Conservation (phyloP, 1,284 basidiomycete genomes). For the Rhodotorula sp. region DNA sequence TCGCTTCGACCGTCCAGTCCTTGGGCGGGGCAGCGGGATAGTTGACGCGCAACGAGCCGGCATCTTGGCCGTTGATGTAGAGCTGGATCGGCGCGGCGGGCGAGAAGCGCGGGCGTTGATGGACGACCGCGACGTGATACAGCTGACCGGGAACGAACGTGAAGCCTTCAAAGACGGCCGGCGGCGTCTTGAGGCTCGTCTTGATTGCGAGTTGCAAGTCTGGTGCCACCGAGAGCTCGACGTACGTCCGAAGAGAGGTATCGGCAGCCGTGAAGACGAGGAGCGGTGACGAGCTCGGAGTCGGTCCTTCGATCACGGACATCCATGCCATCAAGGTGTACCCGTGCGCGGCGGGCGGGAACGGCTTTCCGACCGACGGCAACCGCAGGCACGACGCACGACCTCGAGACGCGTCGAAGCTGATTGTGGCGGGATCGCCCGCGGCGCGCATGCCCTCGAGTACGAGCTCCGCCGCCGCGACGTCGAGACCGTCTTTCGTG, state of each 20-base stretch:
- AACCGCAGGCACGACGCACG: slow-evolving; percentile 10
- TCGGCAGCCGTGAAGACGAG: slow-evolving; percentile 18
- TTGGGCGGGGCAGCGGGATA: slow-evolving; percentile 23
- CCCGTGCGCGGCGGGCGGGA: slow-evolving; percentile 25
- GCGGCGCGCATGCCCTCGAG: slow-evolving; percentile 15
- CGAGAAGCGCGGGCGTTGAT: slow-evolving; percentile 22
- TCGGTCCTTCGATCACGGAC: neutral
- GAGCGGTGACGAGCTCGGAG: neutral
- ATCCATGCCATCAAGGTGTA: slow-evolving; percentile 31
- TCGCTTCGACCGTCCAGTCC: slow-evolving; percentile 20
- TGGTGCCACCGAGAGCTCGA: slow-evolving; percentile 17
- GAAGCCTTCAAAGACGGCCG: slow-evolving; percentile 15
- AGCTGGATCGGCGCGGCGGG: slow-evolving; percentile 3
- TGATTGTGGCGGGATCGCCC: slow-evolving; percentile 14
- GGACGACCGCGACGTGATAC: slow-evolving; percentile 30
- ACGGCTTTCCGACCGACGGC: slow-evolving; percentile 14
- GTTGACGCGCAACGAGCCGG: slow-evolving; percentile 5
- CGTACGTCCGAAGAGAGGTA: slow-evolving; percentile 5
- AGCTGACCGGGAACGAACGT: slow-evolving; percentile 2
- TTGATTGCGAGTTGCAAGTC: slow-evolving; percentile 13
- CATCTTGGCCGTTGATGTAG: slow-evolving; percentile 23
- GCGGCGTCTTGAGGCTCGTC: slow-evolving; percentile 7
- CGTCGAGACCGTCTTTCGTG: slow-evolving; percentile 5
- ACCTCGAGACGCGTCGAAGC: slow-evolving; percentile 15
- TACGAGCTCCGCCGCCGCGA: slow-evolving; percentile 9